Base-by-base conservation (phyloP, 1,284 basidiomycete species). In the Cryptococcus wingfieldii region DNA sequence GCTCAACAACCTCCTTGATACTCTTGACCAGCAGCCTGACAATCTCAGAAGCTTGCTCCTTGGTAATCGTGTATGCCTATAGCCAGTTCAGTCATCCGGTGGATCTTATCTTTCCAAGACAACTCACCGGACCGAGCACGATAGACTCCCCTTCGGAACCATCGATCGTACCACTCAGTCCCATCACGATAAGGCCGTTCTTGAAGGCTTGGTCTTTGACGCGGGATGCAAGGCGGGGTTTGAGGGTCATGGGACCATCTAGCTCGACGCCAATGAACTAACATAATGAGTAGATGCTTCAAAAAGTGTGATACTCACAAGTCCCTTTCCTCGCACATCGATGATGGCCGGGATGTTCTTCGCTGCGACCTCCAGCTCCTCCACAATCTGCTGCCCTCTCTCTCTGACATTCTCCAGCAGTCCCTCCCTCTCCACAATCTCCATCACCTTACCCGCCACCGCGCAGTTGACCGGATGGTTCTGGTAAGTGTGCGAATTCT, bases 401-500 rank as follows among this genome's bases (percentile, higher is more conserved):
- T 54, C 59, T 6, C 48, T 43, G 19, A 68, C 66, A 50, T 67
- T 67, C 9, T 34, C 49, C 13, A 70, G 38, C 10, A 92, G 80
- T 56, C 86, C 81, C 60, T 89, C 86, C 4, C 80, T 74, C 55
- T 78, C 75, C 54, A 92, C 84, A 46, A 88, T 85, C 46, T 83
- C 79, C 67, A 90, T 86, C 38, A 91, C 90, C 1, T 88, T 89
- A 31, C 90, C 80, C 13, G 89, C 81, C 10, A 87, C 88, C 3
- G 86, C 86, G 64, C 87, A 90, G 10, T 86, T 81, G 57, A 89
- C 68, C 2, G 88, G 88, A 70, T 89, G 84, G 66, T 83, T 86
- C 79, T 90, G 89, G 70, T 90, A 93, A 1, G 89, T 91, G 72
- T 92, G 89, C 0, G 87, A 88, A 69, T 90, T 89, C 71, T 88